Conservation (phyloP, 805 yeast species). For the Candida patagonica region DNA sequence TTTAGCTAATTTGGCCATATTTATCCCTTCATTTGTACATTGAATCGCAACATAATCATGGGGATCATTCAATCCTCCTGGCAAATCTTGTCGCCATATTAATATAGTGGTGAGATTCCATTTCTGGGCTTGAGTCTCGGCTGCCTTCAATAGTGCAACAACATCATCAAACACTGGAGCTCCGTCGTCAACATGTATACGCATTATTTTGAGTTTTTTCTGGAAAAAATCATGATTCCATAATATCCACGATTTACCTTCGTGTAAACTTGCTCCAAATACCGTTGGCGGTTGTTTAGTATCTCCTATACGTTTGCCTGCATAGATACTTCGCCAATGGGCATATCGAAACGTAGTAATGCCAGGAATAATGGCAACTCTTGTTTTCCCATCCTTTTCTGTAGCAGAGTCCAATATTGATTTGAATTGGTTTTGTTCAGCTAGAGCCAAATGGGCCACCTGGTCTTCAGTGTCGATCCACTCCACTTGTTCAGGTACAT, state of each 20-base stretch:
- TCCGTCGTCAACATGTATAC: constrained; percentile 12
- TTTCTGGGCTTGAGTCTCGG: constrained; percentile 26
- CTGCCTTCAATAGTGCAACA: constrained; percentile 17
- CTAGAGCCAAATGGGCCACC: constrained; percentile 5
- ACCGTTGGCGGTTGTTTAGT: constrained; percentile 13
- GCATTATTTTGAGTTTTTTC: constrained; percentile 15
- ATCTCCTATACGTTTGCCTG: constrained; percentile 12
- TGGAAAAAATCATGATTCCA: constrained; percentile 22
- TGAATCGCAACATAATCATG: not conserved
- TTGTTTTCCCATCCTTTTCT: constrained; percentile 17
- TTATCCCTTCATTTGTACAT: constrained; percentile 1
- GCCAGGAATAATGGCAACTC: constrained; percentile 17
- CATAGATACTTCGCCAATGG: constrained; percentile 16
- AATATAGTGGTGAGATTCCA: constrained; percentile 23
- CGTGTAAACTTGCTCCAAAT: constrained; percentile 20
- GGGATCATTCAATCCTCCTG: constrained; percentile 25
- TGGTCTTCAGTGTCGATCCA: constrained; percentile 1
- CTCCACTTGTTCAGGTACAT: not conserved
- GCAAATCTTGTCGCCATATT: constrained; percentile 36
- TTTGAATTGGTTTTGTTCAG: constrained; percentile 8
- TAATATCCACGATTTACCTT: constrained; percentile 18
- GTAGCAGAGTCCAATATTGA: constrained; percentile 7
- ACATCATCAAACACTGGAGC: constrained; percentile 27
- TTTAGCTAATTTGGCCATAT: not conserved
- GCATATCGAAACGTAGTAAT: constrained; percentile 13